Evolutionary conservation across 208 protist species (phyloP), one percentile per base, ranked within the genome.

Genomic region (Plasmodiophora brassicae): DNA sequence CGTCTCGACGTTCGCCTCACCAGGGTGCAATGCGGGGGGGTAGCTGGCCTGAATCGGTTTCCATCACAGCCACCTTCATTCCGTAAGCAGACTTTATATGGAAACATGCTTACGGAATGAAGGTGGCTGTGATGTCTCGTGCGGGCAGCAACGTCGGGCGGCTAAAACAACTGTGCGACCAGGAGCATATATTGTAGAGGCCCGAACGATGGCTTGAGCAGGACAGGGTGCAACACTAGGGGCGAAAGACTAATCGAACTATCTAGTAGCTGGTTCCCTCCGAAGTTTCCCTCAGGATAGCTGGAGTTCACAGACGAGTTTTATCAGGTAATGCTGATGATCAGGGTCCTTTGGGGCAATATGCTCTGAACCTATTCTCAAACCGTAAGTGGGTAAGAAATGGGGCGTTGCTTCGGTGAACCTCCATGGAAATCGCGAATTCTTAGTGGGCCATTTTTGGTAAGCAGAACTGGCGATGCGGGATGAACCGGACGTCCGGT

Each of bases 171-270:
- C n/a, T n/a, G n/a, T n/a, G n/a, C n/a, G n/a, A n/a, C n/a, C n/a
- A n/a, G n/a, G n/a, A n/a, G n/a, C n/a, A n/a, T n/a, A n/a, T n/a
- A n/a, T n/a, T n/a, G n/a, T n/a, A n/a, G n/a, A n/a, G n/a, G n/a
- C n/a, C n/a, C 86, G 78, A 89, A 94, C 86, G 86, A 91, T 89
- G 84, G 92, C 92, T n/a, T n/a, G n/a, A n/a, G n/a, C n/a, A n/a
- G 94, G n/a, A n/a, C n/a, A n/a, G n/a, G n/a, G n/a, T n/a, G n/a
- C n/a, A n/a, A n/a, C n/a, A n/a, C n/a, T 95, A 95, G 93, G 92
- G 93, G 93, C 93, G 94, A 95, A 95, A 95, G 93, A 95, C 93
- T 94, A 86, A 95, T 95, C 94, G 94, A 95, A 95, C 93, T 90
- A 93, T 93, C 93, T 95, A 95, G 92, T 95, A 95, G 93, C 94